Base-by-base conservation (phyloP, 192 early-diverging fungal species). In the Backusella tuberculispora region DNA sequence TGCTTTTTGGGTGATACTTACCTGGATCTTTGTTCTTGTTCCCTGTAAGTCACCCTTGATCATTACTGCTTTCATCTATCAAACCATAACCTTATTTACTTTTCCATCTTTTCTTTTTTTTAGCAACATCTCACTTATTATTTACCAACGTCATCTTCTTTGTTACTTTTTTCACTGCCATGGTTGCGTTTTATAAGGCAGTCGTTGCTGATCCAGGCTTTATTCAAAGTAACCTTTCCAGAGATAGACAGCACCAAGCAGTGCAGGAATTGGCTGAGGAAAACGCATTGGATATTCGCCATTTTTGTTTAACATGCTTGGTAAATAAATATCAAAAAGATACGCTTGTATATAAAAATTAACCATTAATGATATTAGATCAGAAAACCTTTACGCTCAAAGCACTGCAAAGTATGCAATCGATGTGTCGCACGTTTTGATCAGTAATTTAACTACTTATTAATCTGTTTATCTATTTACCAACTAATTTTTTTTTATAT, bases 401-500 rank as follows among this genome's bases (percentile, higher is more conserved):
- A 98, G 81, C 98, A 99, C 76, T 99, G 98, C 81, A 92, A 91
- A 74, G 84, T 93, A 64, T 98, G 97, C 76, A 88, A 97, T 79
- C 88, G 95, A 67, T 99, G 98, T 80, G 96, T 99, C 3, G 91
- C 95, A 24, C 88, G 89, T 45, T 98, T 98, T 84, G 97, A 98
- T 78, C 95, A 98, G 87, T 91, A 88, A 80, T 38, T 71, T 41
- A 14, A 15, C 13, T 60, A 26, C 40, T 53, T 1, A 19, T 40
- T 2, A 0, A 4, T 21, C 6, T 77, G 7, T 37, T 26, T 63
- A 34, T 47, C 44, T 14, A 14, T n/a, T 14, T 9, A 4, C 15
- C 8, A 67, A 37, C 34, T 34, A 34, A 34, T 74, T 24, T 14
- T 46, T 48, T 6, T 65, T 15, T 69, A 34, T 67, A 46, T 29